Conservation (phyloP, 495 filamentous ascomycete species). For the Ascobolus immersus region DNA sequence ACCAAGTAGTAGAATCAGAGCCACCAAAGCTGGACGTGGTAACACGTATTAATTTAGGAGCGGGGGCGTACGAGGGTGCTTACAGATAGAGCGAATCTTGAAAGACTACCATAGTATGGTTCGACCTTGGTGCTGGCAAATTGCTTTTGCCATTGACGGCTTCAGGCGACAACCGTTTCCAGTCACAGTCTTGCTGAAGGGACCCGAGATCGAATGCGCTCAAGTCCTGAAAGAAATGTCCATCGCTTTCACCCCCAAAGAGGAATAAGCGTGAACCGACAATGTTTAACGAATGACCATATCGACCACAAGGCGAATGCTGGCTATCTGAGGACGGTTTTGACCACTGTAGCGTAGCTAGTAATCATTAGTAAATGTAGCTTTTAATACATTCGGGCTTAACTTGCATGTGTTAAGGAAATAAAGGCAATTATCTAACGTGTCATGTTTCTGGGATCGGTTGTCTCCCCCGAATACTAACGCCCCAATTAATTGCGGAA, state of each 20-base stretch:
- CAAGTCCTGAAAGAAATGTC: conserved; percentile 94
- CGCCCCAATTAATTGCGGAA: neutral
- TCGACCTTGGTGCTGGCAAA: conserved; percentile 77
- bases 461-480: conserved; percentile 83
- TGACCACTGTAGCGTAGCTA: conserved; percentile 95
- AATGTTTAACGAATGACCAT: conserved; percentile 91
- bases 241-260: conserved; percentile 93
- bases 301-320: conserved; percentile 74
- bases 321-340: conserved; percentile 58
- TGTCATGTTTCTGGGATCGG: conserved; percentile 76
- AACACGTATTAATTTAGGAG: conserved; percentile 7
- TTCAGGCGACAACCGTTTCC: conserved; percentile 70
- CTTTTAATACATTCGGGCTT: neutral
- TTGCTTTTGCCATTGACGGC: conserved; percentile 44
- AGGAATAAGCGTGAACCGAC: conserved; percentile 88
- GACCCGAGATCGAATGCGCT: conserved; percentile 89
- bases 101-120: conserved; percentile 77
- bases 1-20: conserved; percentile 83
- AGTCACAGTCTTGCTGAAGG: conserved; percentile 56
- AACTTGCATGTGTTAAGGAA: conserved; percentile 86
- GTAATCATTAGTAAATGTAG: neutral
- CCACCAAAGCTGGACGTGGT: conserved; percentile 53
- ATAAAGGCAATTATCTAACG: conserved; percentile 85
- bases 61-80: conserved; percentile 6
- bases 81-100: conserved; percentile 86